Evolutionary conservation across 2,329 filamentous ascomycete genomes (phyloP).

Genomic region (Sclerotiophoma versabilis): DNA sequence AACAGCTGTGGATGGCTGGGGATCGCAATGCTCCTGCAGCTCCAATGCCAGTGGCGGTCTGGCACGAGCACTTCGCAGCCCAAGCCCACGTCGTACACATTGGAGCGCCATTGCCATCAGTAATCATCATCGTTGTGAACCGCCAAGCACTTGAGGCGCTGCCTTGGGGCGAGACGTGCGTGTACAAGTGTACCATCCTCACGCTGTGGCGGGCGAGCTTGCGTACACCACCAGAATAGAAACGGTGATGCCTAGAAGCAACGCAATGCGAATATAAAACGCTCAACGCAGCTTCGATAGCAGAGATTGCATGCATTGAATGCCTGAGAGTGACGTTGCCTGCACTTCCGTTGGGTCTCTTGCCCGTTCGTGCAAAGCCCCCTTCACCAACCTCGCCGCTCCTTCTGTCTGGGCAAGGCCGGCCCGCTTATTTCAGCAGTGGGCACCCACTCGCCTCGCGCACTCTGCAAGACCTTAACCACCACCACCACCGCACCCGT

Average conservation of each 20-base stretch:
- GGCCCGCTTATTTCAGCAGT: constrained; percentile 53
- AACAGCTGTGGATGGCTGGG: constrained; percentile 45
- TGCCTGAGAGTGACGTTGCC: constrained; percentile 9
- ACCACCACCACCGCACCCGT: constrained; percentile 42
- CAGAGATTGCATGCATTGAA: constrained; percentile 8
- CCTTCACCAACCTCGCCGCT: constrained; percentile 38
- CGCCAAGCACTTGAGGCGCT: constrained; percentile 39
- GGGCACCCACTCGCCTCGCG: constrained; percentile 49
- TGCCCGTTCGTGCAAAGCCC: constrained; percentile 34
- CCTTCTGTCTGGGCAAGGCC: constrained; percentile 48
- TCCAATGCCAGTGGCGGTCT: constrained; percentile 24
- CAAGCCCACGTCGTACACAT: constrained; percentile 32
- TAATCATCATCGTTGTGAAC: not conserved
- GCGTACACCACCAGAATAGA: constrained; percentile 34
- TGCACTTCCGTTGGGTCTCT: constrained; percentile 21
- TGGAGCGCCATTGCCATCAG: constrained; percentile 19
- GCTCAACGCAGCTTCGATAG: constrained; percentile 1
- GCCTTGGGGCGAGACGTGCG: constrained; percentile 34
- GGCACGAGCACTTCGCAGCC: constrained; percentile 27
- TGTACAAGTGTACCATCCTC: constrained; percentile 27
- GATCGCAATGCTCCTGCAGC: constrained; percentile 22
- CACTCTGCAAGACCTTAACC: constrained; percentile 41
- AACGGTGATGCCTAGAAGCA: constrained; percentile 23
- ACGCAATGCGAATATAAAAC: constrained; percentile 24
- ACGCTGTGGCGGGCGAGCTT: constrained; percentile 46